Percentiles rank a stretch among this genome's conserved stretches.
Conservation (phyloP, 73 alveolate species). For the Tetrahymena malaccensis region DNA sequence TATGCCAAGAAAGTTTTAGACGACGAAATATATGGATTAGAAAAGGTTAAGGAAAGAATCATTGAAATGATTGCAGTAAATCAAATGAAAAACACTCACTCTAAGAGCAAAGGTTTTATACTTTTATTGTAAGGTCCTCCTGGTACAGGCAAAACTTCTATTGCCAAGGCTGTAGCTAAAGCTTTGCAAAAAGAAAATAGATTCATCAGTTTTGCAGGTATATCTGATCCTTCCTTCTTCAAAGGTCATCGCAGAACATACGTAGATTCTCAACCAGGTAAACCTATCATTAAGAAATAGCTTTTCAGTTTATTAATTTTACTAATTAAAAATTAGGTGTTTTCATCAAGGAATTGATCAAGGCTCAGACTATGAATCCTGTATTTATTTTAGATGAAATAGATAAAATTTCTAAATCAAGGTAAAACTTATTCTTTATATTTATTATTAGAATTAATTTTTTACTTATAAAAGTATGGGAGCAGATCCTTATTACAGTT, state of each 20-base stretch:
- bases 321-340: slow-evolving; percentile 1
- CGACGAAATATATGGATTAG: slow-evolving; percentile 54
- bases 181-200: slow-evolving; percentile 62
- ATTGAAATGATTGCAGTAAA: slow-evolving; percentile 74
- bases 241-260: slow-evolving; percentile 75
- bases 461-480: slow-evolving; percentile 23
- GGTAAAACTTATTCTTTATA: neutral
- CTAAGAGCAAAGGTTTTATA: slow-evolving; percentile 60
- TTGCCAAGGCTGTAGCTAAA: slow-evolving; percentile 69
- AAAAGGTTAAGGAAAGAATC: slow-evolving; percentile 65
- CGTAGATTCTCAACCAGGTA: slow-evolving; percentile 76
- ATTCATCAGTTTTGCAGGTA: slow-evolving; percentile 71
- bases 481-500: slow-evolving; percentile 46
- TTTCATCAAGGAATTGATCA: slow-evolving; percentile 62
- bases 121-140: slow-evolving; percentile 78
- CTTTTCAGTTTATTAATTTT: neutral
- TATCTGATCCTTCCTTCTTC: slow-evolving; percentile 66
- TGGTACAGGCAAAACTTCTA: slow-evolving; percentile 76
- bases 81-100: slow-evolving; percentile 51
- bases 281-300: neutral
- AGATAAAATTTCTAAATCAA: slow-evolving; percentile 55
- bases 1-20: slow-evolving; percentile 50
- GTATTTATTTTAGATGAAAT: slow-evolving; percentile 74
- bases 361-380: slow-evolving; percentile 61
- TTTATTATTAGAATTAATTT: slow-evolving; percentile 31